Base-by-base conservation (phyloP, 768 basidiomycete species). In the Lactifluus piperatus region DNA sequence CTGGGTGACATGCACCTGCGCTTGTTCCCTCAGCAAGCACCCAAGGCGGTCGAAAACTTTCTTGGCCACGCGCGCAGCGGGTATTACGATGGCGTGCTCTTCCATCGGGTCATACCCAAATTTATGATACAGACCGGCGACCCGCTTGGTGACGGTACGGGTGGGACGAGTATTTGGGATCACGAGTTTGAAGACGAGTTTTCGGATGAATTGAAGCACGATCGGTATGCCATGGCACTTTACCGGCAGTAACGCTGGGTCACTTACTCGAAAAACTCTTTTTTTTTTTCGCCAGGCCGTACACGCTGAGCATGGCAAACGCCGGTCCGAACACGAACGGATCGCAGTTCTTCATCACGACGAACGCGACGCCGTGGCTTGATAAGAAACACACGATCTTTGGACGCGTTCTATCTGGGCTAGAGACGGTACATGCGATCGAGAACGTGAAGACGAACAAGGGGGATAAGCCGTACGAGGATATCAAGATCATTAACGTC, bases 51-150 rank as follows among this genome's bases (percentile, higher is more conserved):
- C 39, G 97, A 99, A 74, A 99, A 97, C 75, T 98, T 99, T 72
- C 88, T 94, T 24, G 93, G 91, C 1, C 91, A 94, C 66, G 82
- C 91, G 16, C 79, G 89, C 65, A 90, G 85, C 64, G 85, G 91
- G 2, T 98, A 88, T 74, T 98, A 88, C 68, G 95, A 99, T 70
- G 85, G 87, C 13, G 77, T 97, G 58, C 82, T 97, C 67, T 97
- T 98, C 78, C 97, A 99, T 71, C 88, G 97, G 58, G 91, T 98
- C 63, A 99, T 99, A 69, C 82, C 91, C 61, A 98, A 99, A 74
- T 99, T 99, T 69, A 95, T 95, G 94, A 88, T 97, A 56, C 94
- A 97, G 77, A 95, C 93, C 4, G 93, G 93, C 32, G 93, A 95
- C 67, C 94, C 94, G 3, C 74, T 94, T n/a, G 93, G 91, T 22